Evolutionary conservation across 2,329 filamentous ascomycete genomes (phyloP).

Genomic region (Clarireedia homoeocarpa): DNA sequence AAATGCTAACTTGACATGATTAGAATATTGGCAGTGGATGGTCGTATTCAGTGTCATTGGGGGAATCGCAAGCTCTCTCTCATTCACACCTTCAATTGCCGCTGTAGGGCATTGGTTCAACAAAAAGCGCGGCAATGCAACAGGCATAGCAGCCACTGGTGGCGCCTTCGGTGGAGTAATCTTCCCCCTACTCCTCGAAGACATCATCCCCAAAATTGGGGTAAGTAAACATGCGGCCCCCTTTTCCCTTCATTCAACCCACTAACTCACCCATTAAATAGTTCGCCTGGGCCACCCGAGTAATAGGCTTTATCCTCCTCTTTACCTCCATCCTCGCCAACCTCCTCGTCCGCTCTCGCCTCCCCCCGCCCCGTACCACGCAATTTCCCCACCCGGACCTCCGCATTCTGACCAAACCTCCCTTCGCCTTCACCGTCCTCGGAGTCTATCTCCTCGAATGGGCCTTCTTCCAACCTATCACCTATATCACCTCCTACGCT

Average conservation of each 20-base stretch:
- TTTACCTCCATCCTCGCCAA: slow-evolving; percentile 19
- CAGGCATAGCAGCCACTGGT: slow-evolving; percentile 77
- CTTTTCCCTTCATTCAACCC: neutral
- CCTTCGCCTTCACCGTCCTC: slow-evolving; percentile 56
- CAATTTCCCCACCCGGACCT: slow-evolving; percentile 52
- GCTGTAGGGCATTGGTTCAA: slow-evolving; percentile 79
- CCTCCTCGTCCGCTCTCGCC: slow-evolving; percentile 40
- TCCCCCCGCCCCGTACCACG: slow-evolving; percentile 53
- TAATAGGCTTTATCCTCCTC: slow-evolving; percentile 23
- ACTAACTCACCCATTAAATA: neutral
- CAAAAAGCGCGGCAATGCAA: slow-evolving; percentile 65
- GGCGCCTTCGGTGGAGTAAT: slow-evolving; percentile 64
- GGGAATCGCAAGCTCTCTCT: slow-evolving; percentile 66
- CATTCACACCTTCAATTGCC: slow-evolving; percentile 78
- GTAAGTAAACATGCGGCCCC: neutral
- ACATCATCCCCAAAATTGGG: slow-evolving; percentile 24
- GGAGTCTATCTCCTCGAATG: slow-evolving; percentile 69
- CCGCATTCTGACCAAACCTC: slow-evolving; percentile 53
- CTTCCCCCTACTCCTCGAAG: slow-evolving; percentile 43
- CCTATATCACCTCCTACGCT: slow-evolving; percentile 74
- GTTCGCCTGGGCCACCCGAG: slow-evolving; percentile 24
- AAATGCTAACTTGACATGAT: neutral
- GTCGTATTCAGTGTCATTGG: slow-evolving; percentile 69
- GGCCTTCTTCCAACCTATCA: slow-evolving; percentile 70
- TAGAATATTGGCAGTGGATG: slow-evolving; percentile 57